Percentiles rank a stretch among this genome's conserved stretches.
Evolutionary conservation across 345 rosid genomes (phyloP).

Genomic region (Citrus sp.): DNA sequence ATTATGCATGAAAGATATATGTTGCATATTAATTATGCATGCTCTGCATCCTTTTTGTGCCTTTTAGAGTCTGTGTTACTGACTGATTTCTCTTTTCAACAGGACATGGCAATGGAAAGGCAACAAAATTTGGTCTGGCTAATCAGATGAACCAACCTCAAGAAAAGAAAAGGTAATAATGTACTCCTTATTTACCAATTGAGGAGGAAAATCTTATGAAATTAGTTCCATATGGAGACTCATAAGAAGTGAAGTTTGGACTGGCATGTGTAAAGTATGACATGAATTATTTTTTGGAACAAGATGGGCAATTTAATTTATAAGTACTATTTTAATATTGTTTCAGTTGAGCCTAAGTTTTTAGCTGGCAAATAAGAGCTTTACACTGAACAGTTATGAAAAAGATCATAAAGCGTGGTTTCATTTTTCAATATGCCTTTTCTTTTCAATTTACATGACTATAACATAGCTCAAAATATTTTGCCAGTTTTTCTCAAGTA

Average conservation of each 20-base stretch:
- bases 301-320: not conserved
- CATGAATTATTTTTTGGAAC: not conserved
- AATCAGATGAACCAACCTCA: conserved; percentile 24
- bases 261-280: not conserved
- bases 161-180: conserved; percentile 47
- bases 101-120: conserved; percentile 40
- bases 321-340: not conserved
- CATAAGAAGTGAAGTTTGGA: not conserved
- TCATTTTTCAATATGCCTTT: not conserved
- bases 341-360: not conserved
- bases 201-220: not conserved
- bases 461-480: not conserved
- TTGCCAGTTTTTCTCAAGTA: not conserved
- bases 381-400: not conserved
- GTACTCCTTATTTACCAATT: not conserved
- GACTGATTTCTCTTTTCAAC: conserved; percentile 9
- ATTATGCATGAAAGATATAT: not conserved
- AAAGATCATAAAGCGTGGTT: not conserved
- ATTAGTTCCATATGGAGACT: not conserved
- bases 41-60: not conserved
- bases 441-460: not conserved
- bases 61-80: not conserved
- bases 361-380: not conserved
- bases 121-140: conserved; percentile 22
- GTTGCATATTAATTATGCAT: not conserved